Base-by-base conservation (phyloP, 169 alveolate genomes). In the Plasmodium fragile region DNA sequence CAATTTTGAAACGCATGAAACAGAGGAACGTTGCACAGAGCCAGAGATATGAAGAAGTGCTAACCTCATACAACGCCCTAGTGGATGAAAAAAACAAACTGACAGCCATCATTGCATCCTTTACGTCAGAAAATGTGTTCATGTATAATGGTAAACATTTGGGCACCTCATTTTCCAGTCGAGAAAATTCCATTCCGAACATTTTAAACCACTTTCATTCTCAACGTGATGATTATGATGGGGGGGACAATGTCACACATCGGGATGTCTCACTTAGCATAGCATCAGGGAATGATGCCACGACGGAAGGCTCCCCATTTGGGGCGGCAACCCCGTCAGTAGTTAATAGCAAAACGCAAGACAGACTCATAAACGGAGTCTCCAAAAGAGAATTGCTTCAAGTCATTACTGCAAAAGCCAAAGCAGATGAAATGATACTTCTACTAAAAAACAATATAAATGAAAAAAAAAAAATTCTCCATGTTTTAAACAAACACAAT, bases 71-170 rank as follows among this genome's bases (percentile, higher is more conserved):
- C 43, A 85, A 85, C 65, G 34, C 85, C 32, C 71, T 85, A 52
- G 93, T 85, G 77, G 93, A 85, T 52, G 93, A 85, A 75, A 85
- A 85, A 85, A 85, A 85, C 34, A 85, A 85, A 73, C 59, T 85
- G 45, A 39, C 79, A 36, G 93, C 93, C 36, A 75, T 85, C 80
- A 85, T 85, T 16, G 93, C 93, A 18, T 85, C 93, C 10, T 85
- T 73, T 8, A 73, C 93, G 0, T 85, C 93, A 32, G 85, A 85
- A 30, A 85, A 85, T 43, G 79, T 85, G 34, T 85, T 49, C 18
- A 22, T 85, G 65, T 70, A 16, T 49, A 85, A 85, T 85, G 69
- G 53, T 5, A 32, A 55, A 32, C 77, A 75, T 11, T 34, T 73
- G 7, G 28, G 78, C 0, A 18, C 7, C 7, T 10, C 69, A 8